phyloP scores from a whole-genome alignment of 768 basidiomycete genomes.

The Auricularia heimuer region DNA sequence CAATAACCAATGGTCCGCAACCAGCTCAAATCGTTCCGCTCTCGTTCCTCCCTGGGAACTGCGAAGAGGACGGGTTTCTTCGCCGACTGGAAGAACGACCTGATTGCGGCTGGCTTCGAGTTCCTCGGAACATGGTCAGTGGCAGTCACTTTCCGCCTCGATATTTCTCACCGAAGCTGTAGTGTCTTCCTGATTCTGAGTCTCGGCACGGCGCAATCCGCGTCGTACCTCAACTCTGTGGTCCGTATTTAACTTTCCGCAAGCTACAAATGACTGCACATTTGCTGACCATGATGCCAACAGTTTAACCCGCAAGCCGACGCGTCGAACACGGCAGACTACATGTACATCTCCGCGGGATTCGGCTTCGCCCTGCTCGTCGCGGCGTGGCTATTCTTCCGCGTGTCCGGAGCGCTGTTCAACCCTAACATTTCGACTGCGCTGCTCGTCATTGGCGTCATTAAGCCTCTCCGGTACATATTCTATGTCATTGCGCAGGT shows the following conservation, averaged over 20 bases:
- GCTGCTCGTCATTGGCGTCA: constrained; percentile 44
- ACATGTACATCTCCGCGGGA: neutral
- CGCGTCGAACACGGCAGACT: neutral
- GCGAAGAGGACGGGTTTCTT: neutral
- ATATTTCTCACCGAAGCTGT: neutral
- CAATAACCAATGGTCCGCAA: neutral
- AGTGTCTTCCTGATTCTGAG: neutral
- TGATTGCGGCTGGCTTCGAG: neutral
- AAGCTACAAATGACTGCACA: no score
- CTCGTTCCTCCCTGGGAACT: neutral
- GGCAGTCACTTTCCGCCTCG: neutral
- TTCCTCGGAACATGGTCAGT: neutral
- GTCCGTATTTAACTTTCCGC: neutral
- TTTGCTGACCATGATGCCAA: neutral
- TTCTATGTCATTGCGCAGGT: constrained; percentile 51
- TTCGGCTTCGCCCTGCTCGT: constrained; percentile 48
- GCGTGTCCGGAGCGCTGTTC: constrained; percentile 54
- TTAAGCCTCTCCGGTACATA: constrained; percentile 46
- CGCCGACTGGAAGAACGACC: neutral
- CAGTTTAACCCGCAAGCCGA: neutral
- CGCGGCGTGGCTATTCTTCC: constrained; percentile 59
- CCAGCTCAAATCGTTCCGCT: neutral
- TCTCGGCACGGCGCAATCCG: neutral
- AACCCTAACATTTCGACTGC: constrained; percentile 56
- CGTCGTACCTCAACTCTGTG: neutral